phyloP scores from a whole-genome alignment of 1,284 basidiomycete species.

The Mycosarcoma mackinlayi region DNA sequence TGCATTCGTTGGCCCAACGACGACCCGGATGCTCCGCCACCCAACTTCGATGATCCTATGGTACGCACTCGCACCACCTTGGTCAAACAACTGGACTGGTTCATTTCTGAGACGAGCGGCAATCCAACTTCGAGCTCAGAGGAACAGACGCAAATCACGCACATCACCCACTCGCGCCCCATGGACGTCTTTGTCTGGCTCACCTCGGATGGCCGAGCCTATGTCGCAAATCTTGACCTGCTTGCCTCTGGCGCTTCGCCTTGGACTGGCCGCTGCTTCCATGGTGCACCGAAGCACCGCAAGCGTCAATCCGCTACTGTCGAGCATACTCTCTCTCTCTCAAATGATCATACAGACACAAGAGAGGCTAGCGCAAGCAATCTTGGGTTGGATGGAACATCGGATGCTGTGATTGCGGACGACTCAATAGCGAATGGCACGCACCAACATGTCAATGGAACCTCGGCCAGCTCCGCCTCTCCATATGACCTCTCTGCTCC shows the following conservation, averaged over 20 bases:
- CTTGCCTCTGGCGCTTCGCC: conserved; percentile 26
- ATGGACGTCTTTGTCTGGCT: conserved; percentile 64
- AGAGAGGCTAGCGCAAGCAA: not conserved
- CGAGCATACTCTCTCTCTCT: no score
- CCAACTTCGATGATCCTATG: conserved; percentile 26
- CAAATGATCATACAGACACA: not conserved
- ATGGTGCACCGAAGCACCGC: conserved; percentile 30
- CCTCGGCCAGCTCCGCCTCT: not conserved
- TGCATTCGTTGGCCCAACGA: conserved; percentile 63
- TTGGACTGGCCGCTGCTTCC: conserved; percentile 55
- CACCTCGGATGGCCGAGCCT: conserved; percentile 57
- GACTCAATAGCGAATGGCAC: not conserved
- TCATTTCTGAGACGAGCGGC: conserved; percentile 9
- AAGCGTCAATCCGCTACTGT: conserved; percentile 19
- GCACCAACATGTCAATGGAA: conserved; percentile 1
- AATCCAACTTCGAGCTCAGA: not conserved
- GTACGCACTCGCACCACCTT: conserved; percentile 53
- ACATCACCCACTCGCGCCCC: conserved; percentile 54
- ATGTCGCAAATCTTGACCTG: conserved; percentile 48
- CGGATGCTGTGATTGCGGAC: not conserved
- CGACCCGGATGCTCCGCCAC: conserved; percentile 30
- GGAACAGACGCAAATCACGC: conserved; percentile 19
- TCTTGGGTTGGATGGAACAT: not conserved
- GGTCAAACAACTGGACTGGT: conserved; percentile 39
- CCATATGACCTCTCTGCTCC: not conserved